A percentile compares a stretch with the other conserved stretches of the same genome.
Conservation (phyloP, 2,329 filamentous ascomycete genomes). For the Elsinoe arachidis region DNA sequence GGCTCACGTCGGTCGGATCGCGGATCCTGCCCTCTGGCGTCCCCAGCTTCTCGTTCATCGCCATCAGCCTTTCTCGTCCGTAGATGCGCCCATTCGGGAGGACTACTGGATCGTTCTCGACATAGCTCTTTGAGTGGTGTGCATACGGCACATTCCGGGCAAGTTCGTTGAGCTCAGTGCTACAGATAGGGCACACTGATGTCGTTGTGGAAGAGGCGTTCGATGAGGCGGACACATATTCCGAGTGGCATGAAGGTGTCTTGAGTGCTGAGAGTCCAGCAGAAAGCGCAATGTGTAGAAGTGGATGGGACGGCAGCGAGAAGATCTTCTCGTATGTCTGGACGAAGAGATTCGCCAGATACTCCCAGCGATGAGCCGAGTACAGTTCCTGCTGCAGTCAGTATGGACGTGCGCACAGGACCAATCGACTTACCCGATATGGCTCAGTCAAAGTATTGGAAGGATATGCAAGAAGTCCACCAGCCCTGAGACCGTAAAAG, state of each 20-base stretch:
- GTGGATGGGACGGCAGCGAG: slow-evolving; percentile 68
- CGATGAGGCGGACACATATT: slow-evolving; percentile 43
- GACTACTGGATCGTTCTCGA: slow-evolving; percentile 78
- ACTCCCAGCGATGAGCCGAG: slow-evolving; percentile 60
- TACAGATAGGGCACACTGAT: slow-evolving; percentile 89
- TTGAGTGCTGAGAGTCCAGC: slow-evolving; percentile 91
- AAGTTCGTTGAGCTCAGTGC: slow-evolving; percentile 85
- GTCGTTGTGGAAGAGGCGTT: slow-evolving; percentile 52
- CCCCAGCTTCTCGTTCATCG: slow-evolving; percentile 72
- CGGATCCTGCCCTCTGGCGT: slow-evolving; percentile 58
- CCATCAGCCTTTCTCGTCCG: slow-evolving; percentile 62
- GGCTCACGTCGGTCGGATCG: slow-evolving; percentile 64
- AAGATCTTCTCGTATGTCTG: slow-evolving; percentile 80
- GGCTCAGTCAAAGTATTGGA: slow-evolving; percentile 52
- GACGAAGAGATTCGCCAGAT: slow-evolving; percentile 72
- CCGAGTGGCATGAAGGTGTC: slow-evolving; percentile 82
- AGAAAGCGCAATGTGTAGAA: slow-evolving; percentile 83
- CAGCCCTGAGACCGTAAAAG: slow-evolving; percentile 63
- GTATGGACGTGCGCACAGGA: neutral
- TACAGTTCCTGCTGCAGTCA: slow-evolving; percentile 55
- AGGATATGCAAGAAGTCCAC: slow-evolving; percentile 69
- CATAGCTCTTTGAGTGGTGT: slow-evolving; percentile 86
- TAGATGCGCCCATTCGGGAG: slow-evolving; percentile 84
- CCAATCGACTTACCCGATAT: slow-evolving; percentile 44
- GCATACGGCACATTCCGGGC: slow-evolving; percentile 86